Evolutionary conservation across 2,329 filamentous ascomycete species (phyloP).

Genomic region (Cercospora beticola): DNA sequence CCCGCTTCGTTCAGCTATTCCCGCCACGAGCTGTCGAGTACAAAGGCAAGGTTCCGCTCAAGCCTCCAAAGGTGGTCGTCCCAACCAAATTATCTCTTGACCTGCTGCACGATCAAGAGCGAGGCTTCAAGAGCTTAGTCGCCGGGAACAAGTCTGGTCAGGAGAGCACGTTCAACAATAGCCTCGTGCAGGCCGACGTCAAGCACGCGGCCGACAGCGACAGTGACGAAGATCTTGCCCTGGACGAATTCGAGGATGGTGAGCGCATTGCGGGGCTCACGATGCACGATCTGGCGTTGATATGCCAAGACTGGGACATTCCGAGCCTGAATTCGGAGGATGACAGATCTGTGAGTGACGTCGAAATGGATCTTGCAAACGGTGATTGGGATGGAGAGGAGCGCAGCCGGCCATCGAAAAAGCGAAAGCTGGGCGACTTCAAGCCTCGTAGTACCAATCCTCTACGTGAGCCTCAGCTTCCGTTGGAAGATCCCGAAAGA

Average conservation of each 20-base stretch:
- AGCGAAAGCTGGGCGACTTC: slow-evolving; percentile 55
- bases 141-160: slow-evolving; percentile 46
- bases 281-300: slow-evolving; percentile 76
- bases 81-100: slow-evolving; percentile 89
- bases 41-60: slow-evolving; percentile 73
- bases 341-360: slow-evolving; percentile 18
- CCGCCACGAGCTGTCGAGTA: slow-evolving; percentile 77
- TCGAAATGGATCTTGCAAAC: slow-evolving; percentile 24
- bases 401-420: slow-evolving; percentile 57
- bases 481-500: slow-evolving; percentile 77
- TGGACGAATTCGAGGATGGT: slow-evolving; percentile 56
- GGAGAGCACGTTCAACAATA: slow-evolving; percentile 44
- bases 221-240: slow-evolving; percentile 49
- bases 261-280: slow-evolving; percentile 73
- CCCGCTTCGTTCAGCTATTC: slow-evolving; percentile 79
- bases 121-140: slow-evolving; percentile 73
- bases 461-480: slow-evolving; percentile 35
- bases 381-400: slow-evolving; percentile 40
- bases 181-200: slow-evolving; percentile 53
- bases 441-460: slow-evolving; percentile 24
- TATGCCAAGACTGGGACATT: slow-evolving; percentile 82
- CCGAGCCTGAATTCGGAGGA: slow-evolving; percentile 53
- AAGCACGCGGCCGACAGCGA: slow-evolving; percentile 53
- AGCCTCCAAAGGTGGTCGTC: slow-evolving; percentile 76
- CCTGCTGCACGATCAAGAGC: slow-evolving; percentile 80